Evolutionary conservation across 1,139 yeast species (phyloP).

Genomic region (Hemisphaericaspora subhashii): DNA sequence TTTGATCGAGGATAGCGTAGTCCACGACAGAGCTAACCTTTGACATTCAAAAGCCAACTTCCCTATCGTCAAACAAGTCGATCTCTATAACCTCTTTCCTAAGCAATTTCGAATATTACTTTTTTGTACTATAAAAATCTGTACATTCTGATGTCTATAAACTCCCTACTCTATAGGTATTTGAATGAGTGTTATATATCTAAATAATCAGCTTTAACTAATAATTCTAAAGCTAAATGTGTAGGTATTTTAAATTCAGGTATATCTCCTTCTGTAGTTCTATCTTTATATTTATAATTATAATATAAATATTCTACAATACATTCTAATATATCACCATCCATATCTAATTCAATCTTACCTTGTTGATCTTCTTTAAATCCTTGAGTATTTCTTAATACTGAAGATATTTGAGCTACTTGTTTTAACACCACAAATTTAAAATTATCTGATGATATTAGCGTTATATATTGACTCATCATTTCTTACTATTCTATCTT

Average conservation of each 20-base stretch:
- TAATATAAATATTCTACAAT: slow-evolving; percentile 86
- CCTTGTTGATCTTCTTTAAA: slow-evolving; percentile 56
- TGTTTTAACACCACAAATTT: slow-evolving; percentile 66
- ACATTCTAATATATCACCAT: slow-evolving; percentile 72
- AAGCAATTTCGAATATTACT: too few species aligned
- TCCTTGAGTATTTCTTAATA: slow-evolving; percentile 68
- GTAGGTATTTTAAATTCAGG: slow-evolving; percentile 93
- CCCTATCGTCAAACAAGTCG: too few species aligned
- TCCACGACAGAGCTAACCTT: too few species aligned
- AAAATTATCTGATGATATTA: slow-evolving; percentile 75
- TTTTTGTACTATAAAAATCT: neutral
- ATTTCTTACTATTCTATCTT: too few species aligned
- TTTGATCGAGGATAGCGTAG: too few species aligned
- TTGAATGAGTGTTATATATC: slow-evolving; percentile 44
- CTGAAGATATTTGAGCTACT: slow-evolving; percentile 83
- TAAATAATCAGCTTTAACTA: slow-evolving; percentile 89
- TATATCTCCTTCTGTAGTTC: slow-evolving; percentile 51
- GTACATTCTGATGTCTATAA: too few species aligned
- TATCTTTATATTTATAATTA: slow-evolving; percentile 64
- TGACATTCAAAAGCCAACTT: too few species aligned
- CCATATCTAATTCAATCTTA: slow-evolving; percentile 58
- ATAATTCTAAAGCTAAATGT: slow-evolving; percentile 84
- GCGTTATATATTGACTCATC: slow-evolving; percentile 54
- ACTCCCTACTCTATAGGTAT: too few species aligned
- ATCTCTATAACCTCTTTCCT: too few species aligned